Percentiles rank a stretch among this genome's conserved stretches.
phyloP scores from a whole-genome alignment of 106 monocot genomes.

The Dioscorea alata region DNA sequence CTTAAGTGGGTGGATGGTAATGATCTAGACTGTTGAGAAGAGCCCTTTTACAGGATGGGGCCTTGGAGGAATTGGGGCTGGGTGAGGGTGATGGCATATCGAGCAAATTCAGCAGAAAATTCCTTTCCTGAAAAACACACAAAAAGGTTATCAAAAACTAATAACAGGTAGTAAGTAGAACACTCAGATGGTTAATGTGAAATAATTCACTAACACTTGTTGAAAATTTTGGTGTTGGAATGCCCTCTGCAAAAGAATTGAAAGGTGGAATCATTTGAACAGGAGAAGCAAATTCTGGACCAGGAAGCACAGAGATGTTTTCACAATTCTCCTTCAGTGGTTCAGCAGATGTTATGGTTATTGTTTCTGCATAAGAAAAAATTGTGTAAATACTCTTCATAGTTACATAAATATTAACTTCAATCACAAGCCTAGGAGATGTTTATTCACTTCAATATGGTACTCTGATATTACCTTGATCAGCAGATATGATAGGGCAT shows the following conservation, averaged over 20 bases:
- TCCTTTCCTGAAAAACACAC: constrained; percentile 58
- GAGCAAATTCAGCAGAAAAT: constrained; percentile 52
- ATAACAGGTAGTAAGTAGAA: too few relatives aligned
- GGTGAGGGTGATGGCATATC: constrained; percentile 38
- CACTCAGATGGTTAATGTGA: not conserved
- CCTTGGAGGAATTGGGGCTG: constrained; percentile 17
- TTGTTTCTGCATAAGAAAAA: too few relatives aligned
- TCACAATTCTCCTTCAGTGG: constrained; percentile 10
- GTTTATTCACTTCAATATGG: too few relatives aligned
- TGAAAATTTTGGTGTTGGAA: constrained; percentile 83
- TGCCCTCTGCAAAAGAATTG: constrained; percentile 43
- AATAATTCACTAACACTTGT: constrained; percentile 62
- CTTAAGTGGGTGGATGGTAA: not conserved
- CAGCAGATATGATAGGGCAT: not conserved
- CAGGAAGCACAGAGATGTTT: constrained; percentile 4
- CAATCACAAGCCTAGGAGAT: too few relatives aligned
- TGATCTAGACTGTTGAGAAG: constrained; percentile 34
- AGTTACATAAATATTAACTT: too few relatives aligned
- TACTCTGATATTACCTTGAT: not conserved
- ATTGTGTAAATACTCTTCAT: too few relatives aligned
- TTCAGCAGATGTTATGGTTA: too few relatives aligned
- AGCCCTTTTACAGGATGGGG: constrained; percentile 61
- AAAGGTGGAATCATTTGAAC: constrained; percentile 54
- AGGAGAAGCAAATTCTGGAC: constrained; percentile 59
- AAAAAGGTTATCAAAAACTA: not conserved